Percentiles rank a stretch among this genome's conserved stretches.
Conservation (phyloP, 768 basidiomycete genomes). For the Dentipellis sp. region DNA sequence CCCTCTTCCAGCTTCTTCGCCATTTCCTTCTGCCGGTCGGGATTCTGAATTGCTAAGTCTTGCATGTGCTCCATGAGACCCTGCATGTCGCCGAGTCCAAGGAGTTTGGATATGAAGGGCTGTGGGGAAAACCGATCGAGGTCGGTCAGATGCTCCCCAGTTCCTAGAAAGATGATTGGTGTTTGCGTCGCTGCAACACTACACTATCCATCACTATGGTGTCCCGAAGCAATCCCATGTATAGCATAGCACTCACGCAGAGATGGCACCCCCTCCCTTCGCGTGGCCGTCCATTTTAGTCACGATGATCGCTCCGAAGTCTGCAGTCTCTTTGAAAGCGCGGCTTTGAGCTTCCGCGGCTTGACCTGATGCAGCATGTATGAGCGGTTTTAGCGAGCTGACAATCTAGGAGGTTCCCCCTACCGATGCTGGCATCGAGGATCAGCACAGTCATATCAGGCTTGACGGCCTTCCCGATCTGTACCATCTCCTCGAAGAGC, state of each 20-base stretch:
- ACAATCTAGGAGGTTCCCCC: constrained; percentile 3
- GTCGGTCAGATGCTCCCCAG: constrained; percentile 96
- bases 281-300: constrained; percentile 99
- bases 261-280: constrained; percentile 98
- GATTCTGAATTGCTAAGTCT: constrained; percentile 86
- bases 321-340: constrained; percentile 95
- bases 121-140: constrained; percentile 93
- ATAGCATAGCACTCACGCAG: constrained; percentile 61
- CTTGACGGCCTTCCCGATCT: constrained; percentile 87
- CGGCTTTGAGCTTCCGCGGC: constrained; percentile 94
- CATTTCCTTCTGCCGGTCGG: constrained; percentile 97
- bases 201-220: constrained; percentile 4
- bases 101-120: constrained; percentile 93
- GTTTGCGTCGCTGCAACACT: constrained; percentile 99
- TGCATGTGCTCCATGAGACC: constrained; percentile 99
- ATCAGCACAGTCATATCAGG: constrained; percentile 96
- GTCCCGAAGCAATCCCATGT: neutral
- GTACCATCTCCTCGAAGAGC: constrained; percentile 96
- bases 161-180: constrained; percentile 97
- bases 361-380: constrained; percentile 46
- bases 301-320: constrained; percentile 98
- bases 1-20: constrained; percentile 96
- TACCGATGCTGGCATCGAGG: constrained; percentile 94
- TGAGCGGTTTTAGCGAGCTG: neutral
- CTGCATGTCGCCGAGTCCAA: constrained; percentile 94